These are phyloP conservation scores for Ogataea pignaliae DNA, from an alignment of 805 yeast species.

Conservation along the genomic window DNA sequence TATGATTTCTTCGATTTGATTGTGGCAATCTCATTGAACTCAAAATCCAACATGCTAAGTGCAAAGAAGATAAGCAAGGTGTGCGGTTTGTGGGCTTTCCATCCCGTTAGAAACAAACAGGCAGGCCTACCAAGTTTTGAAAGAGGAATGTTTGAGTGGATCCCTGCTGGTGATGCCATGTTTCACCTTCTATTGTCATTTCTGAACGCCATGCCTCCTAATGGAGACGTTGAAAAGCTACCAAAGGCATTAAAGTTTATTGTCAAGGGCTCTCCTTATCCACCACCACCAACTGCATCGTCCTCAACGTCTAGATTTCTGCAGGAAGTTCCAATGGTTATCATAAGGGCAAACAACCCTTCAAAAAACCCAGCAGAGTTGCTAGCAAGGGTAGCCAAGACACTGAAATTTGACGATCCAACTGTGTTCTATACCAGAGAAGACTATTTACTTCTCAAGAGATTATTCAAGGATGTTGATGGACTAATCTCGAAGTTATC, in stretches of 20 bases:
- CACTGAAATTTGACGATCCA: conserved; percentile 65
- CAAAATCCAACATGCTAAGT: conserved; percentile 71
- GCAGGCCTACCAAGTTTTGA: conserved; percentile 46
- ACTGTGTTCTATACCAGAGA: conserved; percentile 69
- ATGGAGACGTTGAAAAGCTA: conserved; percentile 48
- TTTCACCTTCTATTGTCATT: conserved; percentile 77
- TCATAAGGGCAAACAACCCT: conserved; percentile 35
- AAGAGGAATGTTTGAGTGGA: conserved; percentile 74
- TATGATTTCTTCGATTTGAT: conserved; percentile 82
- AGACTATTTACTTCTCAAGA: conserved; percentile 70
- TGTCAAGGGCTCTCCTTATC: conserved; percentile 63
- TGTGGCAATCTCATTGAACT: conserved; percentile 72
- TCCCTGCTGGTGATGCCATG: conserved; percentile 79
- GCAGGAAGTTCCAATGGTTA: conserved; percentile 34
- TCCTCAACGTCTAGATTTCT: conserved; percentile 22
- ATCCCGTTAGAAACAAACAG: conserved; percentile 25
- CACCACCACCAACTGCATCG: conserved; percentile 50
- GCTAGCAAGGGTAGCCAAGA: conserved; percentile 50
- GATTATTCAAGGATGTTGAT: conserved; percentile 55
- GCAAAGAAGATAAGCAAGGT: conserved; percentile 77
- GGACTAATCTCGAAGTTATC: conserved; percentile 63
- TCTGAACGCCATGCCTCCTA: conserved; percentile 68
- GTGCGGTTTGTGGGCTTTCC: conserved; percentile 88
- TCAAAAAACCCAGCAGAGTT: conserved; percentile 53
- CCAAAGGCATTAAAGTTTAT: conserved; percentile 66